Evolutionary conservation across 2,329 filamentous ascomycete species (phyloP).

Genomic region (Emergomyces orientalis): DNA sequence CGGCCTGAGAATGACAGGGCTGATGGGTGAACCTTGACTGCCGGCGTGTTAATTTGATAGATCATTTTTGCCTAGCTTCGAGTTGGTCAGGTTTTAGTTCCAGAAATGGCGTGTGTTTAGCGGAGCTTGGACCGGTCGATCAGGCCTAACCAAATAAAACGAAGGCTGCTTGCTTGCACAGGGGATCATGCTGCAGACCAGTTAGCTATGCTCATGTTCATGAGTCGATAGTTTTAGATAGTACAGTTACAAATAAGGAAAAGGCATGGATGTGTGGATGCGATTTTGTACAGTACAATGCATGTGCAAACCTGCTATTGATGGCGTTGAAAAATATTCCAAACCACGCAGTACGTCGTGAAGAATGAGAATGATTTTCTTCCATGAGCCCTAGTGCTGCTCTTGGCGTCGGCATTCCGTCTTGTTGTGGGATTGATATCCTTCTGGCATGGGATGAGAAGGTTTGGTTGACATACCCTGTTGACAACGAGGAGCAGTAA

Average conservation of each 20-base stretch:
- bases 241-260: background rate
- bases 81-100: background rate
- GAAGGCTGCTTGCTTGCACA: background rate
- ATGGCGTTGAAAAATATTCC: background rate
- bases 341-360: background rate
- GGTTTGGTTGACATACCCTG: background rate
- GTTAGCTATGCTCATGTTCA: background rate
- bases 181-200: background rate
- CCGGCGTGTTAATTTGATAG: background rate
- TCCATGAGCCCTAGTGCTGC: background rate
- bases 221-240: background rate
- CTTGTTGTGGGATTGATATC: background rate
- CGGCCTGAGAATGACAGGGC: background rate
- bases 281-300: background rate
- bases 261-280: background rate
- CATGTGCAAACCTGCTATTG: background rate
- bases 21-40: background rate
- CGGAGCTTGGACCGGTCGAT: background rate
- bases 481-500: background rate
- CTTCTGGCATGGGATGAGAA: background rate
- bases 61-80: conserved; percentile 3
- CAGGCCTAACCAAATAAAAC: background rate
- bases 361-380: background rate
- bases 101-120: background rate
- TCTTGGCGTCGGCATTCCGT: background rate